Conservation (phyloP, 73 alveolate genomes). For the Paramecium pentaurelia region DNA sequence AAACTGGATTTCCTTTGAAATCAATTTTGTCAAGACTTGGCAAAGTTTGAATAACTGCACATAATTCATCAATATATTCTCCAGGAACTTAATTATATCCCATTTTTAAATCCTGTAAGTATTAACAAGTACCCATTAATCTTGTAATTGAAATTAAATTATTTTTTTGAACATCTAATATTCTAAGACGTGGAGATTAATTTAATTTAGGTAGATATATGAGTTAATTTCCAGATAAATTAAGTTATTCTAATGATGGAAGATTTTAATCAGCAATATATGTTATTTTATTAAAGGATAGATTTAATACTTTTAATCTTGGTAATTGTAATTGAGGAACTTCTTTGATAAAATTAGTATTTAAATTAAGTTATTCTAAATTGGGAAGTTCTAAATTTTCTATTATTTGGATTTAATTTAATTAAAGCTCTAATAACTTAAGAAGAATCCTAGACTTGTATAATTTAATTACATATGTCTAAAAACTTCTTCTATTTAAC, state of each 20-base stretch:
- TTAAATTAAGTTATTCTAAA: conserved; percentile 39
- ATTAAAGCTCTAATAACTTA: not conserved
- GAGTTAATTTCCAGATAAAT: not conserved
- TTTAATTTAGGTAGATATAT: not conserved
- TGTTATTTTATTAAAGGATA: conserved; percentile 28
- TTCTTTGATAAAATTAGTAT: not conserved
- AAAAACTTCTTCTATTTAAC: not conserved
- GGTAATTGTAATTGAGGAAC: conserved; percentile 48
- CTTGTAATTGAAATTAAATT: not conserved
- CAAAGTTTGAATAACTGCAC: not conserved
- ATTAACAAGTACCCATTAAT: not conserved
- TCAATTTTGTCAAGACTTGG: conserved; percentile 32
- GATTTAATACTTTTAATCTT: conserved; percentile 7
- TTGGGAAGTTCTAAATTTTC: conserved; percentile 45
- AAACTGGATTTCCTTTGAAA: conserved; percentile 32
- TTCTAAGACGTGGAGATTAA: not conserved
- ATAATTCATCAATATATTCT: not conserved
- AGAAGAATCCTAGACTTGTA: not conserved
- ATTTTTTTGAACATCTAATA: not conserved
- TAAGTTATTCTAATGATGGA: conserved; percentile 13
- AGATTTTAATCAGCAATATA: conserved; percentile 16
- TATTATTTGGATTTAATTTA: conserved; percentile 1
- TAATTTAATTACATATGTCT: not conserved
- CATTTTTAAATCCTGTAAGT: not conserved
- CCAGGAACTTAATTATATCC: not conserved